Base-by-base conservation (phyloP, 257 asterid genomes). In the Solanum gracilifrons region DNA sequence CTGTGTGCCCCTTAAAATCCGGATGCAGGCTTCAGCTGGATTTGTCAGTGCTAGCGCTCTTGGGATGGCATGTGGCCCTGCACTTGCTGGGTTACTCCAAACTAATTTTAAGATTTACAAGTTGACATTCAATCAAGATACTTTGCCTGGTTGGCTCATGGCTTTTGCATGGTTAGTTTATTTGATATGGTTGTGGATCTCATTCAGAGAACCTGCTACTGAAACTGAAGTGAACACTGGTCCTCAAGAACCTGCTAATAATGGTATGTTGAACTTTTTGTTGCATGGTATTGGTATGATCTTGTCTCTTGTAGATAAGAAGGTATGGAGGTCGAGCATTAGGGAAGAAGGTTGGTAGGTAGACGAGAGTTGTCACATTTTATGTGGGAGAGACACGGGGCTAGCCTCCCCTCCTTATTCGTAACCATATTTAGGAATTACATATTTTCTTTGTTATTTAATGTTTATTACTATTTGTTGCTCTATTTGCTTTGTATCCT, bases 1-100 rank as follows among this genome's bases (percentile, higher is more conserved):
- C 89, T 95, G 99, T 55, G 99, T 97, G 86, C 99, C 99, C 35
- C 96, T 95, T 79, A 97, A 92, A 89, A 92, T 91, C 89, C 95
- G 99, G 37, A 93, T 97, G 99, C 96, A 95, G 89, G 99, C 99
- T 62, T 97, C 99, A 27, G 99, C 99, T 41, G 99, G 95, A 86
- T 97, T 97, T 86, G 99, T 97, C 90, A 97, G 99, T 91, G 99
- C 99, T 51, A 96, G 99, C 89, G 99, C 99, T 87, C 94, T 97
- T 87, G 99, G 99, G 91, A 97, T 97, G 99, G 99, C 99, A 51
- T 94, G 98, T 92, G 99, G 99, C 25, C 99, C 99, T 31, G 99
- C 99, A 88, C 92, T 97, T 29, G 99, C 98, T 20, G 99, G 98
- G 46, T 85, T 97, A 73, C 98, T 97, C 83, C 99, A 97, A 89